These are phyloP conservation scores for Zygoascus biomembranicola DNA, from an alignment of 805 yeast genomes.

Conservation along the genomic window DNA sequence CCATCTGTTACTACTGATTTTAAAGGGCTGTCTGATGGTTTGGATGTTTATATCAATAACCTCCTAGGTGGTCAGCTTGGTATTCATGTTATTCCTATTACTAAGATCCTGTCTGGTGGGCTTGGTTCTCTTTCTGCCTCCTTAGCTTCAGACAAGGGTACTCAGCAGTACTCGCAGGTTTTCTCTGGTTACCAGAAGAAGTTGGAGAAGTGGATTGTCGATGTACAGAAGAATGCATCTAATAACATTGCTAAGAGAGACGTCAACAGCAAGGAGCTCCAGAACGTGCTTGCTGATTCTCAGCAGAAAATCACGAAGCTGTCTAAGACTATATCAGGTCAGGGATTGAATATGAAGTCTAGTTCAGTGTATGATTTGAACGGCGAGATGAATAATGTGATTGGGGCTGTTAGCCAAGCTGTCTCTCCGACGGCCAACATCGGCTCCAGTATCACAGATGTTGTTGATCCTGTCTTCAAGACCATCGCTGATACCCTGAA, in stretches of 20 bases:
- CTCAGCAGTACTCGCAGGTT: neutral
- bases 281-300: slow-evolving; percentile 1
- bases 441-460: slow-evolving; percentile 16
- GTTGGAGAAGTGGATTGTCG: neutral
- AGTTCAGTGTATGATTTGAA: slow-evolving; percentile 24
- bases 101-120: neutral
- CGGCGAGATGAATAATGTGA: slow-evolving; percentile 25
- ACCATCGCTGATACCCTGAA: slow-evolving; percentile 27
- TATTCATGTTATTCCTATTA: neutral
- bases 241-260: neutral
- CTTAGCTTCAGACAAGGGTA: neutral
- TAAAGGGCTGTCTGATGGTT: neutral
- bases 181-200: neutral
- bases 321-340: neutral
- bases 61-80: neutral
- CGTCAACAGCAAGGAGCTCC: slow-evolving; percentile 2
- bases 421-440: slow-evolving; percentile 16
- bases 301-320: neutral
- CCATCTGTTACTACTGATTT: neutral
- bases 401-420: slow-evolving; percentile 15
- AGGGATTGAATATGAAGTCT: slow-evolving; percentile 4
- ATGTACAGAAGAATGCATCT: neutral
- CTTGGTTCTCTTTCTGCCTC: neutral
- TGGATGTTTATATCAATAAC: slow-evolving; percentile 7
- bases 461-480: slow-evolving; percentile 25